Evolutionary conservation across 139 green algal genomes (phyloP), one percentile per base, ranked within the genome.

Genomic region (Chlorella ohadii): DNA sequence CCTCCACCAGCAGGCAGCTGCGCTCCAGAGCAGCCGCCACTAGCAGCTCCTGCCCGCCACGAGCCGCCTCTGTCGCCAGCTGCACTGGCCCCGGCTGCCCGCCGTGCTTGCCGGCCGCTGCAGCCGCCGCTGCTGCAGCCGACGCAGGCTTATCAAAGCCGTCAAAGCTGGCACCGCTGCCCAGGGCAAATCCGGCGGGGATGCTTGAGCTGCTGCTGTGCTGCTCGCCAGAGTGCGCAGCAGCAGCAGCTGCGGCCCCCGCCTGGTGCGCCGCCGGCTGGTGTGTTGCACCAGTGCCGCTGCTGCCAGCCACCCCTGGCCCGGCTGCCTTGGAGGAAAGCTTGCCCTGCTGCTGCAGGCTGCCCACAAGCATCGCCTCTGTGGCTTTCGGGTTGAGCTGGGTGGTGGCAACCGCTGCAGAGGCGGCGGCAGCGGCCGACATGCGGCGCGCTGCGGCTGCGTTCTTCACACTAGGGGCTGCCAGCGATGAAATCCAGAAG

Each of bases 401-500:
- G 4, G 76, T 82, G 57, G 76, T 82, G 57, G 55, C 57, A 20
- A 82, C 27, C 2, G 56, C 81, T 23, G 70, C 71, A 25, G 57
- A 82, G 55, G 56, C 81, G n/a, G 81, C 81, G 6, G 81, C 70
- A 0, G 56, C 81, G 28, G 36, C 81, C 17, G 55, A 47, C 73
- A 78, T 71, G 66, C 56, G 47, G 66, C 76, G 79, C 7, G 55
- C 38, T 15, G 57, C 36, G 20, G 86, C 61, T n/a, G 86, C 73
- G 55, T 57, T 61, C 41, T 61, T 47, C 4, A 78, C 74, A 33
- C 38, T 78, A 22, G 39, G 66, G 25, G 71, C 79, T 15, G 68
- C 82, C 47, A 84, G 61, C 23, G 86, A 87, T 20, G 44, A 75
- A 2, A 87, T 81, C 88, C 87, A 93, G 65, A 86, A 92, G 64